Base-by-base conservation (phyloP, 371 early-diverging fungal species). In the Mortierella sp. region DNA sequence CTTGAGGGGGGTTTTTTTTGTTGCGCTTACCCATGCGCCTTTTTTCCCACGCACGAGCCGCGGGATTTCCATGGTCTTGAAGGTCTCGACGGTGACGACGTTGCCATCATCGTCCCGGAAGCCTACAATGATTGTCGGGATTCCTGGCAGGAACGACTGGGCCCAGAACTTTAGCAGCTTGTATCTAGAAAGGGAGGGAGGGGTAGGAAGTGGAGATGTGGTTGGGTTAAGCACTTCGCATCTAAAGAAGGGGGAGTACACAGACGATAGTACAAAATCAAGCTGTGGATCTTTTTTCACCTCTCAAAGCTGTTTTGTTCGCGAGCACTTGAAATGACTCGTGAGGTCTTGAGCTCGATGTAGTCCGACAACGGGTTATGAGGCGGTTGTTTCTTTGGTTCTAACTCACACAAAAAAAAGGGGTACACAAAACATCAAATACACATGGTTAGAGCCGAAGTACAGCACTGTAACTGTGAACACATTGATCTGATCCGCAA, bases 101-200 rank as follows among this genome's bases (percentile, higher is more conserved):
- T 79, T 71, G 7, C 95, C 96, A 53, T 91, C 80, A 76, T 96
- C 93, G 76, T 96, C 94, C 63, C 97, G 91, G 78, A 93, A 98
- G 0, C 97, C 98, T 44, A 96, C 90, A 44, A 96, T 90, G 13
- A 97, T 89, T 4, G 85, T 87, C 0, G 95, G 96, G 6, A 97
- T 91, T 2, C 97, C 98, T 2, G 96, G 93, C 6, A 98, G 86
- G 85, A 94, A 97, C 6, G 96, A 97, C 85, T 98, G 97, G 6
- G 96, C 95, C 95, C 97, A 98, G 68, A 95, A 94, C 74, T 94
- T 94, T 2, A 97, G 73, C 67, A 98, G 87, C 80, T 98, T 98
- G 85, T 88, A 89, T 41, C 95, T 92, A 85, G 13, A 39, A n/a
- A 53, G 37, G 13, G 29, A 14, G 31, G 13, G 34, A 39, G 55